A percentile compares a stretch with the other conserved stretches of the same genome.
Evolutionary conservation across 2,329 filamentous ascomycete genomes (phyloP).

Genomic region (Aureobasidium sp.): DNA sequence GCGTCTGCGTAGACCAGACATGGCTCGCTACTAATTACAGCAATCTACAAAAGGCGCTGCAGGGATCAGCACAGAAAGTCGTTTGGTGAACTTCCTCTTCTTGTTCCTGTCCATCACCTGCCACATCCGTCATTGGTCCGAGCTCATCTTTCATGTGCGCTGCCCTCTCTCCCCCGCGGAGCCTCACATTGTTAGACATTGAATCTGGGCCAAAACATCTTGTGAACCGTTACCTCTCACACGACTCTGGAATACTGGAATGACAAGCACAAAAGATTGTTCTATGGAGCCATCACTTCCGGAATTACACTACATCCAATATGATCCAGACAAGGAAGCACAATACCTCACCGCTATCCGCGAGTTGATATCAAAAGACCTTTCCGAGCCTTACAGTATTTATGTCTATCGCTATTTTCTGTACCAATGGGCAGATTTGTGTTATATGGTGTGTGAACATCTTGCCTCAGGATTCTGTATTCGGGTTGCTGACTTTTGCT

Average conservation of each 20-base stretch:
- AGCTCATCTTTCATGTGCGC: slow-evolving; percentile 8
- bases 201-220: background rate
- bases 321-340: slow-evolving; percentile 50
- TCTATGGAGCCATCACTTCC: slow-evolving; percentile 11
- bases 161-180: too few relatives aligned
- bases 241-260: background rate
- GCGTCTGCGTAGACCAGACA: slow-evolving; percentile 26
- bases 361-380: slow-evolving; percentile 85
- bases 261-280: background rate
- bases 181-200: background rate
- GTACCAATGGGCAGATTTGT: slow-evolving; percentile 98
- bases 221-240: background rate
- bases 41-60: background rate
- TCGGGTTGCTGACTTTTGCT: background rate
- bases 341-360: slow-evolving; percentile 76
- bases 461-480: slow-evolving; percentile 11
- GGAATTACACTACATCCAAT: slow-evolving; percentile 35
- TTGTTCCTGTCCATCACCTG: background rate
- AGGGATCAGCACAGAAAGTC: background rate
- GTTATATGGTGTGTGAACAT: slow-evolving; percentile 62
- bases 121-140: slow-evolving; percentile 4
- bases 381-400: slow-evolving; percentile 98
- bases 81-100: background rate
- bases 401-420: slow-evolving; percentile 98
- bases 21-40: background rate